Conservation (phyloP, 192 early-diverging fungal species). For the Coemansia sp. region DNA sequence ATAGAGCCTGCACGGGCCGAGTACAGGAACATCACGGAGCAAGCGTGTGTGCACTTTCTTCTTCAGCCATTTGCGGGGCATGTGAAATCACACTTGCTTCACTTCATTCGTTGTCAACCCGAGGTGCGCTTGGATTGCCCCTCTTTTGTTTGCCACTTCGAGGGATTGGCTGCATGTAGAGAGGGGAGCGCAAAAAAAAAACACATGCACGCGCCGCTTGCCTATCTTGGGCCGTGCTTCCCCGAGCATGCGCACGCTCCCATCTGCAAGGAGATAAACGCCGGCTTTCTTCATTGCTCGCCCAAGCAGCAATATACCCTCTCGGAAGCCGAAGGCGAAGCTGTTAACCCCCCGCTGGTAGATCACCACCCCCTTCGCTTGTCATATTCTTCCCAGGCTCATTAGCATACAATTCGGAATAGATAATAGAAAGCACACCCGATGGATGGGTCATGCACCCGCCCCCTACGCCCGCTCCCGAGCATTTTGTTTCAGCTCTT, state of each 20-base stretch:
- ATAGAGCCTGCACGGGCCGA: not conserved
- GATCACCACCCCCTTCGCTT: not conserved
- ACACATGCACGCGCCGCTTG: not conserved
- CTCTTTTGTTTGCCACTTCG: not conserved
- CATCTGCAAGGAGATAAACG: not conserved
- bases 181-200: not conserved
- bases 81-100: not conserved
- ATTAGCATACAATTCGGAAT: not conserved
- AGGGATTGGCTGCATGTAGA: not conserved
- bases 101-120: not conserved
- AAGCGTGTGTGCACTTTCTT: not conserved
- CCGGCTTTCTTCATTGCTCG: not conserved
- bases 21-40: not conserved
- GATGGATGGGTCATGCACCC: not conserved
- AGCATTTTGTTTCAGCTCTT: not conserved
- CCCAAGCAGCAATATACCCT: not conserved
- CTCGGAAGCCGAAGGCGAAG: not conserved
- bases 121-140: constrained; percentile 1
- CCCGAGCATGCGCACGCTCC: not conserved
- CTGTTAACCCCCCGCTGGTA: not conserved
- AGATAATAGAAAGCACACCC: not conserved
- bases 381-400: not conserved
- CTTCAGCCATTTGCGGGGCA: not conserved
- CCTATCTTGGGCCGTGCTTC: not conserved
- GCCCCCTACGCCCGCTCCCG: not conserved